Evolutionary conservation across 352 stramenopile species (phyloP).

Genomic region (Phytopythium vexans): DNA sequence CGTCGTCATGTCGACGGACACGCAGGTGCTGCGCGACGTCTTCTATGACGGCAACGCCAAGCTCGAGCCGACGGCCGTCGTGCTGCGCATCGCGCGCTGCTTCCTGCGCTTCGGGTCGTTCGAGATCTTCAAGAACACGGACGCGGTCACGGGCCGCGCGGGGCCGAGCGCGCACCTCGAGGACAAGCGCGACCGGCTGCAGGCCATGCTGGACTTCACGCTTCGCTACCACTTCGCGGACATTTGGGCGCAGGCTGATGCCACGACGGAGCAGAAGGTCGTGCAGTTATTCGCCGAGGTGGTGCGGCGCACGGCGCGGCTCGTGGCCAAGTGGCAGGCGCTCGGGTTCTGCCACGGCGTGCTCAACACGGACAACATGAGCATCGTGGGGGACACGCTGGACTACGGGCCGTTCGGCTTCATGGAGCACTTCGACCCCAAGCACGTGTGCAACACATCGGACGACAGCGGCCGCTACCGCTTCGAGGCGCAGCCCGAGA

Average conservation of each 20-base stretch:
- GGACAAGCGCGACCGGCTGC: conserved; percentile 66
- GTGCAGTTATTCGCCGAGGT: conserved; percentile 63
- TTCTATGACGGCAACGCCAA: conserved; percentile 89
- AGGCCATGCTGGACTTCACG: conserved; percentile 78
- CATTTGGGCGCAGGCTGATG: conserved; percentile 21
- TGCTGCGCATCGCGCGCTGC: conserved; percentile 87
- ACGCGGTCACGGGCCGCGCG: conserved; percentile 50
- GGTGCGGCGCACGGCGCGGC: conserved; percentile 58
- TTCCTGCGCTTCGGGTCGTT: conserved; percentile 96
- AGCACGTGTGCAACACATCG: conserved; percentile 81
- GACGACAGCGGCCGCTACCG: conserved; percentile 79
- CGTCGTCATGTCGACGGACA: conserved; percentile 69
- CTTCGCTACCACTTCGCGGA: conserved; percentile 65
- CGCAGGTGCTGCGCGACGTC: conserved; percentile 74
- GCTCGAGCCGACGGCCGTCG: conserved; percentile 78
- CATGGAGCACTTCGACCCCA: conserved; percentile 88
- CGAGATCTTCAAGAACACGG: conserved; percentile 91
- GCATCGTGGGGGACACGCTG: conserved; percentile 88
- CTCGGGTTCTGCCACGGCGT: conserved; percentile 91
- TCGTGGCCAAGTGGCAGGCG: conserved; percentile 83
- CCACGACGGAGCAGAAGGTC: conserved; percentile 22
- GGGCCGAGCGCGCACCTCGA: conserved; percentile 70
- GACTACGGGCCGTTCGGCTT: conserved; percentile 93
- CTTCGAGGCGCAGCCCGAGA: conserved; percentile 77
- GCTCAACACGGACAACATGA: conserved; percentile 94